These are phyloP conservation scores for Tolypocladium cylindrosporum DNA, from an alignment of 2,329 filamentous ascomycete species.

Conservation along the genomic window DNA sequence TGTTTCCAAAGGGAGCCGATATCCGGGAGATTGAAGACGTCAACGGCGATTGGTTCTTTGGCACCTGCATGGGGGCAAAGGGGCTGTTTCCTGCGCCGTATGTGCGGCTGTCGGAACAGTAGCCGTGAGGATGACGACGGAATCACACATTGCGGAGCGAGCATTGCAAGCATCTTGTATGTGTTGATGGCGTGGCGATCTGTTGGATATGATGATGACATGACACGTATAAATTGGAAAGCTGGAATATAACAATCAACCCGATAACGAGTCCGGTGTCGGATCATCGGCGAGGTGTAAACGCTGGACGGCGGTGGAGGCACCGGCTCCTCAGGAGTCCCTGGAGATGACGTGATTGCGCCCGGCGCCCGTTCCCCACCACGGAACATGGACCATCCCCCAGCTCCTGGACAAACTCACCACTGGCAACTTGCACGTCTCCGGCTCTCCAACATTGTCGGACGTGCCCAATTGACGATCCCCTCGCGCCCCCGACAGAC, in stretches of 20 bases:
- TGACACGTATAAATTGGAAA: not conserved
- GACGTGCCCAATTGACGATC: not conserved
- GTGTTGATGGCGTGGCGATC: not conserved
- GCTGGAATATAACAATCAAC: not conserved
- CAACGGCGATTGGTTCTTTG: conserved; percentile 86
- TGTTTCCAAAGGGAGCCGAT: conserved; percentile 76
- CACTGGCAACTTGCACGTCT: not conserved
- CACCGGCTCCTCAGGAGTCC: not conserved
- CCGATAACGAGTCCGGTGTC: not conserved
- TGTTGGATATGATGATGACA: not conserved
- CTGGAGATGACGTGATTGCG: conserved; percentile 11
- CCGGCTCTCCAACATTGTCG: not conserved
- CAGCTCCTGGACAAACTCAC: not conserved
- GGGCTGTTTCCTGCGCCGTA: conserved; percentile 77
- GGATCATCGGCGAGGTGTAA: not conserved
- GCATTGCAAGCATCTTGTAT: not conserved
- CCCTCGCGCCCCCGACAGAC: conserved; percentile 4
- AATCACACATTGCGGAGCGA: not conserved
- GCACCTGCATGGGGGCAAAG: conserved; percentile 69
- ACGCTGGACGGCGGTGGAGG: too few species aligned
- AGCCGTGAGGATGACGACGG: not conserved
- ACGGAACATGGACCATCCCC: not conserved
- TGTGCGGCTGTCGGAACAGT: conserved; percentile 37
- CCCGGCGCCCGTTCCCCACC: not conserved
- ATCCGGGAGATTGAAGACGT: conserved; percentile 76